A percentile compares a stretch with the other conserved stretches of the same genome.
Evolutionary conservation across 192 early-diverging fungal species (phyloP).

Genomic region (Podila epicladia): DNA sequence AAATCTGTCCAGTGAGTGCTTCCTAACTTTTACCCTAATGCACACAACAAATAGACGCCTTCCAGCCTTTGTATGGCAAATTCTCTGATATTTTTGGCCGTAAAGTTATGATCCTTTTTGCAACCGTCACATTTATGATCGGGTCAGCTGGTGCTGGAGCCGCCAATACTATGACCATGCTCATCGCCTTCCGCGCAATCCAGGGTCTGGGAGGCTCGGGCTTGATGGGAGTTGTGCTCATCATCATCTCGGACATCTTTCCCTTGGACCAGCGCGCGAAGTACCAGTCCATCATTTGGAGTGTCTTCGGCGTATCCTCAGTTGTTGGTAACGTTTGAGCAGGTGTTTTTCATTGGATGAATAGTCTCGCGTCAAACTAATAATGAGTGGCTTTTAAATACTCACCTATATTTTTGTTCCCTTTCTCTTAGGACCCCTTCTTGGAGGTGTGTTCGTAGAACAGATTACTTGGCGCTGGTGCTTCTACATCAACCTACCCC

Average conservation of each 20-base stretch:
- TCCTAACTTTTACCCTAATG: background rate
- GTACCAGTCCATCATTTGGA: slow-evolving; percentile 85
- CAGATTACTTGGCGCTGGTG: slow-evolving; percentile 72
- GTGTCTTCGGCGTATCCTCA: slow-evolving; percentile 80
- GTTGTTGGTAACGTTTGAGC: slow-evolving; percentile 58
- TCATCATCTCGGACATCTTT: slow-evolving; percentile 90
- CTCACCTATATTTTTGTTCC: too few species aligned
- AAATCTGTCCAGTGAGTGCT: background rate
- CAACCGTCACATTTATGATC: slow-evolving; percentile 79
- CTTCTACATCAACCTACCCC: slow-evolving; percentile 89
- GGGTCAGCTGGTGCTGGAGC: slow-evolving; percentile 88
- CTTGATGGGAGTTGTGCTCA: slow-evolving; percentile 70
- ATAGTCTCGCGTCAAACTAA: too few species aligned
- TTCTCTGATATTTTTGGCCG: slow-evolving; percentile 94
- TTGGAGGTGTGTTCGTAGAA: slow-evolving; percentile 90
- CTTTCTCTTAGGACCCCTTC: slow-evolving; percentile 62
- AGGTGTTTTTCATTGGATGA: too few species aligned
- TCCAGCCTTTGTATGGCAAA: slow-evolving; percentile 75
- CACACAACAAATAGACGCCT: slow-evolving; percentile 34
- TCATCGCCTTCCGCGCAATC: slow-evolving; percentile 82
- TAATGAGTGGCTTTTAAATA: too few species aligned
- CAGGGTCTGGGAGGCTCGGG: slow-evolving; percentile 87
- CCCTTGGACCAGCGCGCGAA: slow-evolving; percentile 86
- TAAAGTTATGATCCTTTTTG: slow-evolving; percentile 78
- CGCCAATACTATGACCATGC: slow-evolving; percentile 65